These are phyloP conservation scores for Cladosporium austrohemisphaericum DNA, from an alignment of 2,329 filamentous ascomycete genomes.

Conservation along the genomic window DNA sequence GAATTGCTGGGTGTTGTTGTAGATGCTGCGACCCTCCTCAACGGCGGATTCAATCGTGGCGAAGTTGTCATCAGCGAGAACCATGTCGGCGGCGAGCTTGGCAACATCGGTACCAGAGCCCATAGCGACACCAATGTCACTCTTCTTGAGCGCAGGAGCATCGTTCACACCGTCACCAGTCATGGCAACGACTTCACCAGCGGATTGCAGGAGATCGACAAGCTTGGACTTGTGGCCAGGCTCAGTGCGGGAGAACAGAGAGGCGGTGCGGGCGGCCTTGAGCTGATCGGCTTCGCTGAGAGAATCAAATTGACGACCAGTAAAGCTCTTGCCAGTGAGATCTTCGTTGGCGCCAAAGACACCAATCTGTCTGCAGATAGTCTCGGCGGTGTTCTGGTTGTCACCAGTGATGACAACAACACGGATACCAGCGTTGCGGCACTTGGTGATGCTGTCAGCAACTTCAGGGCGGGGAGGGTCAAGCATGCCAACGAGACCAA, in stretches of 20 bases:
- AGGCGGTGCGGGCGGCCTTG: conserved; percentile 77
- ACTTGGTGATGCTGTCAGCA: conserved; percentile 77
- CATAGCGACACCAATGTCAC: conserved; percentile 98
- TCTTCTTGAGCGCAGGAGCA: conserved; percentile 94
- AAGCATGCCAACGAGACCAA: conserved; percentile 93
- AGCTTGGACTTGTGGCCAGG: conserved; percentile 96
- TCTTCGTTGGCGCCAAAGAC: conserved; percentile 81
- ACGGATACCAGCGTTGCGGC: conserved; percentile 87
- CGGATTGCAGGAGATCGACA: conserved; percentile 89
- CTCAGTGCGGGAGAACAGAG: conserved; percentile 92
- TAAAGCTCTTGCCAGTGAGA: conserved; percentile 87
- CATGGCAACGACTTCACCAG: conserved; percentile 96
- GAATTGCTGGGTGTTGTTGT: conserved; percentile 99
- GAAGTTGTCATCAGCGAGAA: conserved; percentile 97
- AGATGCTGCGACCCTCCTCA: conserved; percentile 95
- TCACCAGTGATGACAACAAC: conserved; percentile 98
- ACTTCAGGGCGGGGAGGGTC: conserved; percentile 95
- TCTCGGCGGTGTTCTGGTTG: conserved; percentile 95
- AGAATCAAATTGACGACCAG: conserved; percentile 89
- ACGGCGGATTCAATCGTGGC: conserved; percentile 95
- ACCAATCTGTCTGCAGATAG: conserved; percentile 95
- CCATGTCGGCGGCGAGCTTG: conserved; percentile 96
- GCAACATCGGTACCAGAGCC: conserved; percentile 96
- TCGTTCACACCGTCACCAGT: conserved; percentile 99
- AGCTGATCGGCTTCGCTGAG: conserved; percentile 75